Conservation (phyloP, 129 eudicot genomes). For the Arctium lappa region DNA sequence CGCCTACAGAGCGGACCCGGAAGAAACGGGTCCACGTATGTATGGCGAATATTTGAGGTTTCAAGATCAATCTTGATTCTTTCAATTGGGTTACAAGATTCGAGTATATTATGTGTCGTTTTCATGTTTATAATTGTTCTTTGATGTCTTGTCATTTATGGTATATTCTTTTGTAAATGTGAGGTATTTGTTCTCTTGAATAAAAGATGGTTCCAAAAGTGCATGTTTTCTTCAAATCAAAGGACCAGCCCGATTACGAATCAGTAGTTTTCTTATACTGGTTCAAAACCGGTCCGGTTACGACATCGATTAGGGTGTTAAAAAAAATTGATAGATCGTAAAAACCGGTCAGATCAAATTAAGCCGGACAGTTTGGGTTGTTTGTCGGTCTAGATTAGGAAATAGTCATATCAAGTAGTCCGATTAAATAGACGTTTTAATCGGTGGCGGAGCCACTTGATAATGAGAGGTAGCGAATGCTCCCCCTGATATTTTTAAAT, state of each 20-base stretch:
- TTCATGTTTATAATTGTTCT: not conserved
- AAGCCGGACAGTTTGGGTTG: no score
- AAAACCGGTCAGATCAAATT: no score
- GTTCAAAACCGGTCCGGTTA: no score
- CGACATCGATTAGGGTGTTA: no score
- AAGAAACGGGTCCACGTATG: slow-evolving; percentile 44
- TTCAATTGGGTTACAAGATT: not conserved
- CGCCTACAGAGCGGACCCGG: slow-evolving; percentile 50
- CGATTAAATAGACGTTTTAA: no score
- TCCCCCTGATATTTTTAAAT: no score
- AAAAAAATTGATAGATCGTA: no score
- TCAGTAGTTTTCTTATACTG: no score
- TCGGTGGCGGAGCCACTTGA: no score
- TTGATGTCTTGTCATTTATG: not conserved
- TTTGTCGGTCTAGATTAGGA: no score
- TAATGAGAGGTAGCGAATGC: no score
- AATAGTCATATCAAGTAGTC: no score
- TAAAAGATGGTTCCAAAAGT: not conserved
- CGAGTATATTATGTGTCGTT: slow-evolving; percentile 8
- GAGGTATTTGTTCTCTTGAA: slow-evolving; percentile 10
- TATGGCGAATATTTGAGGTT: slow-evolving; percentile 48
- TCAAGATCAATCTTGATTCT: slow-evolving; percentile 35
- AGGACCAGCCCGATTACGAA: not conserved
- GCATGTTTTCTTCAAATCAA: not conserved
- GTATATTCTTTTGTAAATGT: slow-evolving; percentile 32